Conservation (phyloP, 2,329 filamentous ascomycete genomes). For the Neopestalotiopsis rosae region DNA sequence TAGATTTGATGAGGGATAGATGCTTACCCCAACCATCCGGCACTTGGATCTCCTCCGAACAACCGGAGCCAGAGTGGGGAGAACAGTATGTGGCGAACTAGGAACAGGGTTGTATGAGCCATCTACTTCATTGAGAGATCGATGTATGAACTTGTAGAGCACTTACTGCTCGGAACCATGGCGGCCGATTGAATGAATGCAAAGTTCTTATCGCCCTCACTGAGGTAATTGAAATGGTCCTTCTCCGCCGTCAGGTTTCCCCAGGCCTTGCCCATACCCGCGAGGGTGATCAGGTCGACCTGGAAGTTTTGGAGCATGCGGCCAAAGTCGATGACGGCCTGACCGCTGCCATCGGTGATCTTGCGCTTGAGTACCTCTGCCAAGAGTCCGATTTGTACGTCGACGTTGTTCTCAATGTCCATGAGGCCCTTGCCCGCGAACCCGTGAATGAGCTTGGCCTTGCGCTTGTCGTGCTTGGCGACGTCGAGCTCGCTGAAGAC, state of each 20-base stretch:
- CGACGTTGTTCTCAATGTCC: slow-evolving; percentile 24
- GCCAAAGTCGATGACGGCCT: slow-evolving; percentile 27
- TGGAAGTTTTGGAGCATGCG: slow-evolving; percentile 31
- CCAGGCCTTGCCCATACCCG: slow-evolving; percentile 31
- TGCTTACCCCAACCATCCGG: neutral
- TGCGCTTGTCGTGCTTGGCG: slow-evolving; percentile 14
- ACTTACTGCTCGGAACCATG: slow-evolving; percentile 30
- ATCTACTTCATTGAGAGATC: slow-evolving; percentile 25
- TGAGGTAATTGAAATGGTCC: slow-evolving; percentile 32
- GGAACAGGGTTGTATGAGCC: slow-evolving; percentile 28
- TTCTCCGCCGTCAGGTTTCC: slow-evolving; percentile 30
- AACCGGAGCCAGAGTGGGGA: neutral
- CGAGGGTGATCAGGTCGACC: slow-evolving; percentile 31
- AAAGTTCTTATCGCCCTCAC: slow-evolving; percentile 26
- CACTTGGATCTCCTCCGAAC: neutral
- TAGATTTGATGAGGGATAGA: neutral
- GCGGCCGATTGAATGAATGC: slow-evolving; percentile 29
- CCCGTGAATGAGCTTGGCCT: slow-evolving; percentile 13
- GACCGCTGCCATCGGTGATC: slow-evolving; percentile 2
- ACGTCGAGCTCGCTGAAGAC: slow-evolving; percentile 15
- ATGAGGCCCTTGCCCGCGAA: slow-evolving; percentile 15
- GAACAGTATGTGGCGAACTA: slow-evolving; percentile 25
- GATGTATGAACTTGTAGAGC: slow-evolving; percentile 24
- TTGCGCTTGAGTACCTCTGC: slow-evolving; percentile 26
- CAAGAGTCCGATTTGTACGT: slow-evolving; percentile 29